phyloP scores from a whole-genome alignment of 495 filamentous ascomycete genomes.

The Penicillium dipodomyicola region DNA sequence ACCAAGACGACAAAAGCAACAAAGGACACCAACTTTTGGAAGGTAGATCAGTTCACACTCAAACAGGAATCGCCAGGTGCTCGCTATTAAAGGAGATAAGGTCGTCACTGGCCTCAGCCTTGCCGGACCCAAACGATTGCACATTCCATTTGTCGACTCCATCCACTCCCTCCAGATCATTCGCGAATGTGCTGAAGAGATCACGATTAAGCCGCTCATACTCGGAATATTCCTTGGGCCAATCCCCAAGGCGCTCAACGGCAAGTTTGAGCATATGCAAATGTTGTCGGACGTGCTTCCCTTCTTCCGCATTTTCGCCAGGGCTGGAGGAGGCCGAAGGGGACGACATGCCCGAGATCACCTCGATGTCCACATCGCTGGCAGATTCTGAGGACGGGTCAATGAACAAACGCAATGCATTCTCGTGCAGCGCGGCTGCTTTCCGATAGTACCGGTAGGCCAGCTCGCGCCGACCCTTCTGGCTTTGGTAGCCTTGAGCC shows the following conservation, averaged over 20 bases:
- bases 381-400: not conserved
- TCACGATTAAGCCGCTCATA: not conserved
- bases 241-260: not conserved
- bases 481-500: not conserved
- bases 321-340: not conserved
- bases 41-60: not conserved
- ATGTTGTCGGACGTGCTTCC: not conserved
- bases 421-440: not conserved
- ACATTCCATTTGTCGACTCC: not conserved
- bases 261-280: not conserved
- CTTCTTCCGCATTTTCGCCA: not conserved
- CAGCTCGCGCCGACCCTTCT: not conserved
- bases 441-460: not conserved
- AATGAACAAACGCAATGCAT: not conserved
- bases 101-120: not conserved
- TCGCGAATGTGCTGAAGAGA: not conserved
- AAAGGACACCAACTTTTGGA: not conserved
- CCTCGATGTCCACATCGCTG: not conserved
- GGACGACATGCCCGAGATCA: not conserved
- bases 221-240: not conserved
- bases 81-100: not conserved
- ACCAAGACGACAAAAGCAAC: too few species aligned
- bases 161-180: not conserved
- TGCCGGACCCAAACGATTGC: not conserved
- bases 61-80: not conserved